A percentile compares a stretch with the other conserved stretches of the same genome.
phyloP scores from a whole-genome alignment of 2,329 filamentous ascomycete genomes.

The Verticillium longisporum region DNA sequence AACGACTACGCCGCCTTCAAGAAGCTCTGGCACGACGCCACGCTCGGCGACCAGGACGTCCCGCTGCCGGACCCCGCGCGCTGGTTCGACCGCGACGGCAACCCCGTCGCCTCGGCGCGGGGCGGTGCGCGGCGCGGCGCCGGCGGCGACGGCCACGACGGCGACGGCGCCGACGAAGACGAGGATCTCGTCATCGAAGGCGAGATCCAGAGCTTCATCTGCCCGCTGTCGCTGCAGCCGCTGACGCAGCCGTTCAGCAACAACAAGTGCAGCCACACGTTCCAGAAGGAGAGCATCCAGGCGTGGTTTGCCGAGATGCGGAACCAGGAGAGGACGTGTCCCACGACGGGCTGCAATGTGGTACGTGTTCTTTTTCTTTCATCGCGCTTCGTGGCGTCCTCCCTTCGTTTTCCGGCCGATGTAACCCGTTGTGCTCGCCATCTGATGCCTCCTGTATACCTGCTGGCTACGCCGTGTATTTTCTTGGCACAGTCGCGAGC shows the following conservation, averaged over 20 bases:
- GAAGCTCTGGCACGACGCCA: constrained; percentile 48
- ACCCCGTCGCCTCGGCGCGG: constrained; percentile 24
- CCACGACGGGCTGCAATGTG: constrained; percentile 56
- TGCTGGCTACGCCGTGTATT: no score
- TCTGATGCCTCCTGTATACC: no score
- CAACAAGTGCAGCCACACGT: constrained; percentile 62
- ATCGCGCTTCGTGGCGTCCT: background rate
- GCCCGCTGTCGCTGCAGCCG: constrained; percentile 58
- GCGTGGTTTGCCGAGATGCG: constrained; percentile 39
- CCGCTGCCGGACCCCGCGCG: constrained; percentile 43
- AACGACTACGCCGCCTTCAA: constrained; percentile 57
- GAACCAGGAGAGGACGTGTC: constrained; percentile 45
- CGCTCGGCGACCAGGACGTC: constrained; percentile 39
- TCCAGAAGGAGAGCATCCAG: constrained; percentile 58
- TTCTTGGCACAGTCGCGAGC: no score
- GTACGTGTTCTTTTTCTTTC: constrained; percentile 24
- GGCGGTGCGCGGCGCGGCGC: constrained; percentile 28
- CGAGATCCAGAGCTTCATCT: constrained; percentile 59
- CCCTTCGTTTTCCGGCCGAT: no score
- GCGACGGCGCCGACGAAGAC: constrained; percentile 57
- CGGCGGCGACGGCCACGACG: constrained; percentile 36
- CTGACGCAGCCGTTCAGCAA: constrained; percentile 63
- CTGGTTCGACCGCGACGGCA: constrained; percentile 45
- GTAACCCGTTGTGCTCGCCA: no score
- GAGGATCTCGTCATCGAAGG: constrained; percentile 63